A percentile compares a stretch with the other conserved stretches of the same genome.
Conservation (phyloP, 2,329 filamentous ascomycete genomes). For the Aspergillus versicolor region DNA sequence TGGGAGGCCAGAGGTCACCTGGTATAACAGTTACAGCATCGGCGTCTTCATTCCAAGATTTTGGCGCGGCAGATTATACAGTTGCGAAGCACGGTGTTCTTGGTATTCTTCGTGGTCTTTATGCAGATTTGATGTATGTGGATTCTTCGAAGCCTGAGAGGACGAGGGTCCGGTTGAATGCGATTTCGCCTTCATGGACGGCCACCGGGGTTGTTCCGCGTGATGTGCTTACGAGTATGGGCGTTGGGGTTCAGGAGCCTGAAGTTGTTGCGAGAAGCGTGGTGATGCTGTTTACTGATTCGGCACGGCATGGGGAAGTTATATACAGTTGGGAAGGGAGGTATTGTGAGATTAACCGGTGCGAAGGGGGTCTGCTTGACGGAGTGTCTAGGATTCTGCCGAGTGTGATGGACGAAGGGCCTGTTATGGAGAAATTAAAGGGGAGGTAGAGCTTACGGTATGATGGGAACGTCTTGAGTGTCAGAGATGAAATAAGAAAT, state of each 20-base stretch:
- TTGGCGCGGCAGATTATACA: conserved; percentile 54
- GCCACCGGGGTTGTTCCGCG: conserved; percentile 49
- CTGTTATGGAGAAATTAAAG: conserved; percentile 13
- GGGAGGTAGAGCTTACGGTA: background rate
- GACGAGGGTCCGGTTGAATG: conserved; percentile 52
- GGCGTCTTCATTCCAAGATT: conserved; percentile 50
- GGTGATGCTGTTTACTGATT: conserved; percentile 52
- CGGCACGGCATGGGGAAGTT: conserved; percentile 50
- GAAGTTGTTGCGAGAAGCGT: conserved; percentile 51
- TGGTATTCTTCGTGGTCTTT: conserved; percentile 53
- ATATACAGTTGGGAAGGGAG: conserved; percentile 52
- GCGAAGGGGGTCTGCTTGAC: conserved; percentile 21
- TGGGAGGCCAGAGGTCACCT: conserved; percentile 41
- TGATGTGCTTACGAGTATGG: conserved; percentile 20
- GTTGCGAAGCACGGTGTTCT: conserved; percentile 57
- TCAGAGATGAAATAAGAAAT: too few species aligned
- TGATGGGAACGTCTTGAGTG: background rate
- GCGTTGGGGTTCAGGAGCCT: conserved; percentile 41
- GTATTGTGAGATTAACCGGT: conserved; percentile 56
- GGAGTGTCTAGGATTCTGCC: conserved; percentile 7
- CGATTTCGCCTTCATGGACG: conserved; percentile 57
- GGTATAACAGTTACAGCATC: conserved; percentile 58
- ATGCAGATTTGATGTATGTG: conserved; percentile 33
- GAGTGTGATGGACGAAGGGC: conserved; percentile 13
- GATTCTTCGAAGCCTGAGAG: background rate